phyloP scores from a whole-genome alignment of 805 yeast species.

The Sugiyamaella chiloensis region DNA sequence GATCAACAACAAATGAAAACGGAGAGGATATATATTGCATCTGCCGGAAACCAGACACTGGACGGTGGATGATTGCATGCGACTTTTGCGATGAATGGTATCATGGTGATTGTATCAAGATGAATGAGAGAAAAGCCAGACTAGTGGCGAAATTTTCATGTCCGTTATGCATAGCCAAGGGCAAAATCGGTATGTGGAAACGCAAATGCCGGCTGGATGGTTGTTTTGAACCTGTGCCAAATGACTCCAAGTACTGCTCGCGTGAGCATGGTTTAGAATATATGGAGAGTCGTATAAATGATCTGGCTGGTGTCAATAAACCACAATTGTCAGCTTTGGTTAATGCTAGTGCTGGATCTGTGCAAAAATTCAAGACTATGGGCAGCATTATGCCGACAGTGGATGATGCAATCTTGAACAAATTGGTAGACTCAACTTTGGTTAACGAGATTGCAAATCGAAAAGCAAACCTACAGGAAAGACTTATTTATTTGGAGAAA shows the following conservation, averaged over 20 bases:
- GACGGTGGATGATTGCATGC: conserved; percentile 87
- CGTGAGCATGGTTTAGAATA: conserved; percentile 62
- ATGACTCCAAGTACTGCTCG: conserved; percentile 66
- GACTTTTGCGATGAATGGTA: conserved; percentile 96
- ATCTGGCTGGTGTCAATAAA: conserved; percentile 15
- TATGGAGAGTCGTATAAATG: conserved; percentile 14
- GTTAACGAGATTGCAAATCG: not conserved
- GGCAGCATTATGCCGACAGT: conserved; percentile 12
- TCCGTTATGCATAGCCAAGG: conserved; percentile 50
- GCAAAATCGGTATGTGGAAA: conserved; percentile 57
- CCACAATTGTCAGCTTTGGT: conserved; percentile 18
- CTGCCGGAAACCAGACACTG: conserved; percentile 75
- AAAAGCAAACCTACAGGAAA: conserved; percentile 2
- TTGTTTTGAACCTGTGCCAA: conserved; percentile 55
- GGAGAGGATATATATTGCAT: conserved; percentile 49
- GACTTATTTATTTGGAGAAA: conserved; percentile 12
- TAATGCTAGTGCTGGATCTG: conserved; percentile 5
- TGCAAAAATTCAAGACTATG: conserved; percentile 13
- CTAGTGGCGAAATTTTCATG: conserved; percentile 68
- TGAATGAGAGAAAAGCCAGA: conserved; percentile 48
- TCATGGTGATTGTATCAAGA: conserved; percentile 73
- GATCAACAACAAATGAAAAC: not conserved
- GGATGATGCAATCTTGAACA: not conserved
- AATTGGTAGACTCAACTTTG: not conserved
- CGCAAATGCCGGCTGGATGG: conserved; percentile 61